Evolutionary conservation across 2,329 filamentous ascomycete genomes (phyloP).

Genomic region (Parasarocladium wereldwijsianum): DNA sequence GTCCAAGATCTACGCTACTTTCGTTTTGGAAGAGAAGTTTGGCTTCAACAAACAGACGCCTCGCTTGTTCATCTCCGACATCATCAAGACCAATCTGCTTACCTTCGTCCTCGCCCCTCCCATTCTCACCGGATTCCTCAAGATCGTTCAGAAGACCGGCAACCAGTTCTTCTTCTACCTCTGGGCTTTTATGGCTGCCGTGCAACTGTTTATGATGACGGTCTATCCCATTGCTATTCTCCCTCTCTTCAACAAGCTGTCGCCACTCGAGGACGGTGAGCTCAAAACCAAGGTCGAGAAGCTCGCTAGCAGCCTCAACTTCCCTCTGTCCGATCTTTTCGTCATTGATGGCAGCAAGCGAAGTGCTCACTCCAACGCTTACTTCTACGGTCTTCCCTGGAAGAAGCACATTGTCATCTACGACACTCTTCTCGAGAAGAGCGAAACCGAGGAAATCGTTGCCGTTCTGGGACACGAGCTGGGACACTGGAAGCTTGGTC

Average conservation of each 20-base stretch:
- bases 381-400: conserved; percentile 96
- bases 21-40: conserved; percentile 91
- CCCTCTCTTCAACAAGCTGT: conserved; percentile 96
- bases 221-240: conserved; percentile 91
- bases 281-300: conserved; percentile 81
- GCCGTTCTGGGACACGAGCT: conserved; percentile 92
- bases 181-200: conserved; percentile 78
- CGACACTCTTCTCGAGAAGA: conserved; percentile 94
- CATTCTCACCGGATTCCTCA: conserved; percentile 79
- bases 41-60: conserved; percentile 98
- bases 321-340: conserved; percentile 83
- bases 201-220: conserved; percentile 91
- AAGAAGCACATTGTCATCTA: conserved; percentile 99
- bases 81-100: conserved; percentile 81
- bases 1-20: conserved; percentile 79
- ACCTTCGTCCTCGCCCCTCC: conserved; percentile 69
- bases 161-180: conserved; percentile 96
- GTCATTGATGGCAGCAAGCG: conserved; percentile 89
- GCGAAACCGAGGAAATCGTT: conserved; percentile 78
- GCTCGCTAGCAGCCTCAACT: conserved; percentile 70
- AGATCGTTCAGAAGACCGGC: conserved; percentile 88
- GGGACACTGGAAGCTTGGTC: conserved; percentile 91
- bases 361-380: conserved; percentile 77
- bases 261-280: conserved; percentile 72
- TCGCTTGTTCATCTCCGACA: conserved; percentile 74